Base-by-base conservation (phyloP, 352 stramenopile species). In the Phytopythium cucurbitacearum region DNA sequence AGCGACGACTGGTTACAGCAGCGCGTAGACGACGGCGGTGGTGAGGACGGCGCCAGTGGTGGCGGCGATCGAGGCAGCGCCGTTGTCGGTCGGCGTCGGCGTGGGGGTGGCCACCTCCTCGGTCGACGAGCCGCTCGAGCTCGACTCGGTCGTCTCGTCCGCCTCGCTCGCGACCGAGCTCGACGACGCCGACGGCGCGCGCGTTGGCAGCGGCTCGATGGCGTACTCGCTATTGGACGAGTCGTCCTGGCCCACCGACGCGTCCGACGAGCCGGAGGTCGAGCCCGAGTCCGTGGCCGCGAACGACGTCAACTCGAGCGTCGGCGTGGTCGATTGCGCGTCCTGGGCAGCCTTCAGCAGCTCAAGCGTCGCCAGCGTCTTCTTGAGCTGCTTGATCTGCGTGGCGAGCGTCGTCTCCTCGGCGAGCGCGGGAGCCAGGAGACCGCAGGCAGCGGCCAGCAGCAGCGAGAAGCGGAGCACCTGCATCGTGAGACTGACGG, bases 191-290 rank as follows among this genome's bases (percentile, higher is more conserved):
- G 36, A n/a, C n/a, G 57, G 43, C 4, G 56, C 45, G 40, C 65
- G 65, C 16, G 55, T 63, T 32, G 65, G 54, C 58, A 71, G 65
- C 45, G 65, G 65, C 48, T 73, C 58, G 42, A 73, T 67, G 55
- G 63, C 62, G 45, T 57, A 73, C 52, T 63, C 65, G 55, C 56
- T 67, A 41, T 70, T 65, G 51, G 40, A 34, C 8, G 58, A 67
- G 50, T 50, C 62, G 51, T 63, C 48, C 4, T 51, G 51, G 11
- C 57, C 45, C 3, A 7, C 7, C 38, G 28, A 50, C 44, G 53
- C 52, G 12, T 50, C 54, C 39, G 55, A 48, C 47, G 40, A 57
- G 21, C 21, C 37, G 39, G 50, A 60, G 51, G 50, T 53, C 42
- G 57, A 66, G 43, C 58, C 51, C 33, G 33, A 62, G 38, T 48